phyloP scores from a whole-genome alignment of 2,329 filamentous ascomycete species.

The Pseudocercospora macadamiae region DNA sequence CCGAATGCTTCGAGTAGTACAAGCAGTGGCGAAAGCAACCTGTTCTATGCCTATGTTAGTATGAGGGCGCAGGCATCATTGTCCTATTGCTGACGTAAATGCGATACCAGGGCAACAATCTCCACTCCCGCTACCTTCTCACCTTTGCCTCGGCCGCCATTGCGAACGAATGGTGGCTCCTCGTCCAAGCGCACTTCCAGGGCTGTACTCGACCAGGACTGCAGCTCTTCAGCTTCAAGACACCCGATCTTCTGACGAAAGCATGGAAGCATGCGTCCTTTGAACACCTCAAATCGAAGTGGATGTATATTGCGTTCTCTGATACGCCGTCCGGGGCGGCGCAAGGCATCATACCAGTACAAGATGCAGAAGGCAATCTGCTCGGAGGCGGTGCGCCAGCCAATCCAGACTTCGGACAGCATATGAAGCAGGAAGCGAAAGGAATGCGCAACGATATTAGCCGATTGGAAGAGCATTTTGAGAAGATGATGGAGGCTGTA shows the following conservation, averaged over 20 bases:
- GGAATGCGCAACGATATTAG: slow-evolving; percentile 20
- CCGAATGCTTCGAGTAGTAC: slow-evolving; percentile 6
- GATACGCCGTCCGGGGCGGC: slow-evolving; percentile 27
- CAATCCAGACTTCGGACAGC: slow-evolving; percentile 19
- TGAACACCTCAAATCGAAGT: slow-evolving; percentile 36
- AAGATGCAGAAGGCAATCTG: slow-evolving; percentile 33
- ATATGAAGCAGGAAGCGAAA: slow-evolving; percentile 21
- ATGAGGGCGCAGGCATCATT: not conserved
- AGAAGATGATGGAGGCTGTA: slow-evolving; percentile 31
- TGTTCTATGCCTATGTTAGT: slow-evolving; percentile 37
- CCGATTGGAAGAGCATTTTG: slow-evolving; percentile 31
- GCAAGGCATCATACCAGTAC: slow-evolving; percentile 35
- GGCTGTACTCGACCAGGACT: slow-evolving; percentile 34
- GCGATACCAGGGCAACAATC: slow-evolving; percentile 27
- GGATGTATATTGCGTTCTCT: slow-evolving; percentile 36
- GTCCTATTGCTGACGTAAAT: not conserved
- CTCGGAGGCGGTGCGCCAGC: slow-evolving; percentile 25
- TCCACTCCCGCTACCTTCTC: slow-evolving; percentile 36
- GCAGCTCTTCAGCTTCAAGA: slow-evolving; percentile 39
- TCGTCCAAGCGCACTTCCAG: slow-evolving; percentile 36
- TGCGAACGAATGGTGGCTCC: slow-evolving; percentile 39
- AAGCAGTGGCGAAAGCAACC: slow-evolving; percentile 23
- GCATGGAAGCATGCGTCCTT: slow-evolving; percentile 36
- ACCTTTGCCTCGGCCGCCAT: slow-evolving; percentile 37
- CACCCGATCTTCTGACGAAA: slow-evolving; percentile 31